Conservation (phyloP, 208 protist species). For the Crithidia fasciculata region DNA sequence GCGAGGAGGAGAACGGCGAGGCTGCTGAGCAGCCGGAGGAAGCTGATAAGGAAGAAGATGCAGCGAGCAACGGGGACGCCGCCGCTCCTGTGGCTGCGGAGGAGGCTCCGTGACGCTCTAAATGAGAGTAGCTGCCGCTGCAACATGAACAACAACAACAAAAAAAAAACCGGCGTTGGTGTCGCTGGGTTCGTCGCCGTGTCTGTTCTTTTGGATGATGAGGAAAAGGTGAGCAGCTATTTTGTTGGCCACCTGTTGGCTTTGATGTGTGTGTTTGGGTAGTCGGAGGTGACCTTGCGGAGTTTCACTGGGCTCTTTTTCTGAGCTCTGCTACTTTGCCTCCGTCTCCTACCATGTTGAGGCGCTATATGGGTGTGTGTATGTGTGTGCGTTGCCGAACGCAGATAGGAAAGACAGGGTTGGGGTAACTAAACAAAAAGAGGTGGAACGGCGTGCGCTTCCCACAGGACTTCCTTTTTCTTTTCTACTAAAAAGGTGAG, state of each 20-base stretch:
- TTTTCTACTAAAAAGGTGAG: too few species aligned
- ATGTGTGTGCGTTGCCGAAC: too few species aligned
- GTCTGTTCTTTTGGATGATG: too few species aligned
- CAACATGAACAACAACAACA: too few species aligned
- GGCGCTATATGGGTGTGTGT: background rate
- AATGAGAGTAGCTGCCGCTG: too few species aligned
- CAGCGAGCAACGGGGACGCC: background rate
- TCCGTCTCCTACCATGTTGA: background rate
- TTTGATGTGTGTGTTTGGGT: background rate
- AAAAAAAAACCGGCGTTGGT: too few species aligned
- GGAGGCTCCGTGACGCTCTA: background rate
- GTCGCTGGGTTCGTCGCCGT: too few species aligned
- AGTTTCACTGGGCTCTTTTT: slow-evolving; percentile 10
- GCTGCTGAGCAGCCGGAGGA: background rate
- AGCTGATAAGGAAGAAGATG: background rate
- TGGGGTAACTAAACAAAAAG: too few species aligned
- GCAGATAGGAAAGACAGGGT: background rate
- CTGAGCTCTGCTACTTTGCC: slow-evolving; percentile 5
- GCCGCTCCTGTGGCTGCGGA: background rate
- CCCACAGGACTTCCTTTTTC: too few species aligned
- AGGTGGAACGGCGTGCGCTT: too few species aligned
- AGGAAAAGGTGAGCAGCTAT: too few species aligned
- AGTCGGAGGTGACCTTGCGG: background rate
- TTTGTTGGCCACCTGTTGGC: background rate
- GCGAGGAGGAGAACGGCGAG: slow-evolving; percentile 19